A percentile compares a stretch with the other conserved stretches of the same genome.
phyloP scores from a whole-genome alignment of 2,329 filamentous ascomycete species.

The Aquanectria penicillioides region DNA sequence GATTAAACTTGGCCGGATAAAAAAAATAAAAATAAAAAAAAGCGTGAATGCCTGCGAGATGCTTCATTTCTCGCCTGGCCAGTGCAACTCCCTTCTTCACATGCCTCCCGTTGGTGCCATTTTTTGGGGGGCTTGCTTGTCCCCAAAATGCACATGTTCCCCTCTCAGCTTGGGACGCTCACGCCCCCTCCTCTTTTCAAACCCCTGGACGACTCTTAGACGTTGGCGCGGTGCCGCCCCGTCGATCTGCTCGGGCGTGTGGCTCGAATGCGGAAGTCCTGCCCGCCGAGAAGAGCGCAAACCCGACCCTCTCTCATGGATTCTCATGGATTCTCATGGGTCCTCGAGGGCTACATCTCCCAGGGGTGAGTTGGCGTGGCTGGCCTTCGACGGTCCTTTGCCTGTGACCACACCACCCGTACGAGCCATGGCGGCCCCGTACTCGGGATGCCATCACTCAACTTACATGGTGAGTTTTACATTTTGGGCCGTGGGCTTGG shows the following conservation, averaged over 20 bases:
- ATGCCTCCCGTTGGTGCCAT: conserved; percentile 1
- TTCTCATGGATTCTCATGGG: conserved; percentile 1
- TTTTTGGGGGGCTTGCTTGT: not conserved
- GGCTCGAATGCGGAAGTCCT: conserved; percentile 35
- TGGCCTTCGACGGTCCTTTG: conserved; percentile 1
- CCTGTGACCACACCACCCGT: conserved; percentile 5
- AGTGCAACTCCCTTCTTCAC: conserved; percentile 1
- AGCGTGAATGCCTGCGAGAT: not conserved
- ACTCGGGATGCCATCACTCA: not conserved
- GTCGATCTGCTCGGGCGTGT: conserved; percentile 40
- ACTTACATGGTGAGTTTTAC: not conserved
- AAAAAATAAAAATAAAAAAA: not conserved
- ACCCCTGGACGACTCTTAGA: conserved; percentile 19
- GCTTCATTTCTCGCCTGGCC: not conserved
- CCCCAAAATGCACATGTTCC: not conserved
- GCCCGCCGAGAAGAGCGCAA: conserved; percentile 20
- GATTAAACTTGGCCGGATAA: not conserved
- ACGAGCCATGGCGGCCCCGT: too few species aligned
- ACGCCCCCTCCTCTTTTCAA: conserved; percentile 1
- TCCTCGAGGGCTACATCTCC: too few species aligned
- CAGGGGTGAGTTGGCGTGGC: not conserved
- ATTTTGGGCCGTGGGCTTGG: not conserved
- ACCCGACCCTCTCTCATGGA: not conserved
- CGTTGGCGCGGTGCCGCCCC: conserved; percentile 20
- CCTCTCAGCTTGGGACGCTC: not conserved